Conservation (phyloP, 2,329 filamentous ascomycete species). For the Alternaria arborescens region DNA sequence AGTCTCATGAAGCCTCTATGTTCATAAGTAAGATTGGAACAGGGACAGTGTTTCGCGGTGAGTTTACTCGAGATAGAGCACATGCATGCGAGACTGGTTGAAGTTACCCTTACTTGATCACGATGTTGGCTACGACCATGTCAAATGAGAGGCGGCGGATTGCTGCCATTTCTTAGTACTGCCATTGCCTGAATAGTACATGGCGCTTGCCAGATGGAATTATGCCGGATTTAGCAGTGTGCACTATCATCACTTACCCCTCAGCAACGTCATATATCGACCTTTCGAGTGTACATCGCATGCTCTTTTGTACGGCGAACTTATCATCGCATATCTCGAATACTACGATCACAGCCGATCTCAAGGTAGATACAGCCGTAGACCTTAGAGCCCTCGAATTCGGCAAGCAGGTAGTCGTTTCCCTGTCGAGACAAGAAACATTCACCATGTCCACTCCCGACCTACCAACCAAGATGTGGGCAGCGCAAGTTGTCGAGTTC, state of each 20-base stretch:
- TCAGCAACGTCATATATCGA: not conserved
- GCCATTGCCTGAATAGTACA: not conserved
- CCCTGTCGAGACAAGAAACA: not conserved
- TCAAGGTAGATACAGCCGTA: not conserved
- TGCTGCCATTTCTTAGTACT: not conserved
- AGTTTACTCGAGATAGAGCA: not conserved
- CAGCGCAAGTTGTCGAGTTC: constrained; percentile 60
- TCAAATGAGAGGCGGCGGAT: not conserved
- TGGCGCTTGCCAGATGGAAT: not conserved
- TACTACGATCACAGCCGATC: not conserved
- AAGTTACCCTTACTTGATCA: not conserved
- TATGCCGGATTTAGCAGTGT: not conserved
- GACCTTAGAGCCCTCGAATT: not conserved
- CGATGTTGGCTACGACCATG: not conserved
- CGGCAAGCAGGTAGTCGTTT: not conserved
- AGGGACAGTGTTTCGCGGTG: not conserved
- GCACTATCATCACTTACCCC: not conserved
- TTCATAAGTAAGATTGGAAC: not conserved
- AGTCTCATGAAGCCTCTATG: not conserved
- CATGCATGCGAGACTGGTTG: not conserved
- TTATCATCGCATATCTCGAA: not conserved
- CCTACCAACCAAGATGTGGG: constrained; percentile 58
- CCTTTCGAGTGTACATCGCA: not conserved
- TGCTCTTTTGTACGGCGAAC: too few relatives aligned
- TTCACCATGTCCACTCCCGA: constrained; percentile 20